phyloP scores from a whole-genome alignment of 2,329 filamentous ascomycete genomes.

The Fusarium incarnatum region DNA sequence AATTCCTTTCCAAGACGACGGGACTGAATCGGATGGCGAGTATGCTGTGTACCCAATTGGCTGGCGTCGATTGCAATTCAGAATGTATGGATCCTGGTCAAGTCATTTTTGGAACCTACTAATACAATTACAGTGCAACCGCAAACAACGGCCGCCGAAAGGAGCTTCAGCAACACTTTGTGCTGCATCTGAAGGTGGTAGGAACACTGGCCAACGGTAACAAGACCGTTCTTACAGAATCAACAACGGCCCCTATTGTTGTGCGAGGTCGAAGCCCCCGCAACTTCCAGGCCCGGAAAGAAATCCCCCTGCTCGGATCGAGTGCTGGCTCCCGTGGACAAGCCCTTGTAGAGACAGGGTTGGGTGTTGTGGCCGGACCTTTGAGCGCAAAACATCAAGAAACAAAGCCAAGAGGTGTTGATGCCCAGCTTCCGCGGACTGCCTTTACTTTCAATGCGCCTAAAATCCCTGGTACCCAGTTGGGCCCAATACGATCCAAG shows the following conservation, averaged over 20 bases:
- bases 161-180: conserved; percentile 96
- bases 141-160: conserved; percentile 96
- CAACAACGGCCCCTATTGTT: conserved; percentile 89
- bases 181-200: conserved; percentile 86
- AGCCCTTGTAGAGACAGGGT: conserved; percentile 72
- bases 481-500: conserved; percentile 68
- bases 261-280: conserved; percentile 92
- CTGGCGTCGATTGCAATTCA: conserved; percentile 93
- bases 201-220: conserved; percentile 86
- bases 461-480: conserved; percentile 65
- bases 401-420: conserved; percentile 61
- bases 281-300: conserved; percentile 94
- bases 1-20: conserved; percentile 72
- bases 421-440: conserved; percentile 67
- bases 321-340: conserved; percentile 84
- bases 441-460: conserved; percentile 69
- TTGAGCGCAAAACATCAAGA: conserved; percentile 67
- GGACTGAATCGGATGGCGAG: conserved; percentile 74
- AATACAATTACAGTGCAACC: conserved; percentile 71
- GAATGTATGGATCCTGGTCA: conserved; percentile 67
- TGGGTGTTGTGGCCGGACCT: conserved; percentile 70
- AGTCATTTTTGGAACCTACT: conserved; percentile 9
- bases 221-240: conserved; percentile 84
- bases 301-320: conserved; percentile 84
- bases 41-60: conserved; percentile 92